A percentile compares a stretch with the other conserved stretches of the same genome.
phyloP scores from a whole-genome alignment of 2,329 filamentous ascomycete species.

The Davidsoniella neocaledoniae region DNA sequence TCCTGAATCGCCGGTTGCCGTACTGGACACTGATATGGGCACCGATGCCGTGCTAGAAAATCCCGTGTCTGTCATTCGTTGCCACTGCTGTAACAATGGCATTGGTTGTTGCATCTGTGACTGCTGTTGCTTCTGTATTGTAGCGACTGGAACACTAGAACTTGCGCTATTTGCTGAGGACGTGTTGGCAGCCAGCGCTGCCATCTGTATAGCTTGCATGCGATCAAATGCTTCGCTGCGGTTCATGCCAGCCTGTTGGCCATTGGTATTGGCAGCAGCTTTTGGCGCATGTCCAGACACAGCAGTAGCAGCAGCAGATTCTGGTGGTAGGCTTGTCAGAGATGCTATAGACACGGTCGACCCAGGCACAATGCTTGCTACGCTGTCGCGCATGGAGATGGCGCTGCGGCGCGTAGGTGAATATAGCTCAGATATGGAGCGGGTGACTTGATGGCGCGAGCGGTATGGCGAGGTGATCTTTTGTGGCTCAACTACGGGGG shows the following conservation, averaged over 20 bases:
- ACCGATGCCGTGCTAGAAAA: neutral
- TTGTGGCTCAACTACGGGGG: neutral
- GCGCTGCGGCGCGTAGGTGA: slow-evolving; percentile 20
- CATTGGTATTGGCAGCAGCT: slow-evolving; percentile 20
- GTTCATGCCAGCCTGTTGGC: neutral
- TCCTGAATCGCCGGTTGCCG: too few species aligned
- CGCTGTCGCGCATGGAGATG: slow-evolving; percentile 16
- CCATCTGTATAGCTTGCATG: slow-evolving; percentile 8
- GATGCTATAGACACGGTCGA: slow-evolving; percentile 7
- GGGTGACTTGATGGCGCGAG: slow-evolving; percentile 34
- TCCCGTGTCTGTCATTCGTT: neutral
- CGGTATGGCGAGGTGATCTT: slow-evolving; percentile 11
- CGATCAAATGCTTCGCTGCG: slow-evolving; percentile 12
- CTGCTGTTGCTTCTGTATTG: neutral
- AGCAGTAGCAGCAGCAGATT: slow-evolving; percentile 17
- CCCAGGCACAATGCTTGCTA: neutral
- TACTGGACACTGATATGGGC: too few species aligned
- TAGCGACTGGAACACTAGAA: neutral
- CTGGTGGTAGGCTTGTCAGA: slow-evolving; percentile 15
- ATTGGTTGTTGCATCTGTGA: neutral
- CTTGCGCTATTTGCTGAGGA: too few species aligned
- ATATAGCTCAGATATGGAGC: slow-evolving; percentile 38
- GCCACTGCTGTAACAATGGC: neutral
- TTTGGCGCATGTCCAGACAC: slow-evolving; percentile 12
- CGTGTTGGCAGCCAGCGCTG: neutral